Percentiles rank a stretch among this genome's conserved stretches.
These are phyloP conservation scores for Barbarea vulgaris DNA, from an alignment of 345 rosid species.

Conservation along the genomic window DNA sequence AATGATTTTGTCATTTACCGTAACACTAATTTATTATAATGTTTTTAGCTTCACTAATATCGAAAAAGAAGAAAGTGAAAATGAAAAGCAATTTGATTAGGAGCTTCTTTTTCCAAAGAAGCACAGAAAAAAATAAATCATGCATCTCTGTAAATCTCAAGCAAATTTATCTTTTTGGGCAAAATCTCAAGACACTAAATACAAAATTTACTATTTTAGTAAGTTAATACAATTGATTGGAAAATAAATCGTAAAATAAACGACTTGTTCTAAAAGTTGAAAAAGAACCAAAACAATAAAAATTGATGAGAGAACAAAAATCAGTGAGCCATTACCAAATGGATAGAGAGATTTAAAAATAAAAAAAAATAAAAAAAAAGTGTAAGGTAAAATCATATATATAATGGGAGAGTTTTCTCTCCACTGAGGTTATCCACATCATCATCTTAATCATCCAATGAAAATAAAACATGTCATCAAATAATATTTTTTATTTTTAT, in stretches of 20 bases:
- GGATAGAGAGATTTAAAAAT: background rate
- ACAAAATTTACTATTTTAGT: too few species aligned
- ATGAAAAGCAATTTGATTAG: conserved; percentile 36
- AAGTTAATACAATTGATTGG: background rate
- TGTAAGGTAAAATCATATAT: too few species aligned
- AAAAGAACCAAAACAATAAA: background rate
- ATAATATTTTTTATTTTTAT: too few species aligned
- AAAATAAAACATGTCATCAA: too few species aligned
- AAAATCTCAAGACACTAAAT: background rate
- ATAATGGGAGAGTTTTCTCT: too few species aligned
- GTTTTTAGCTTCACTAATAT: conserved; percentile 19
- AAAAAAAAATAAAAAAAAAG: too few species aligned
- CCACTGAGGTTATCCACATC: too few species aligned
- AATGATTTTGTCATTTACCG: conserved; percentile 17
- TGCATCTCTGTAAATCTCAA: conserved; percentile 4
- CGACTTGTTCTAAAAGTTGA: background rate
- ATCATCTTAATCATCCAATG: too few species aligned
- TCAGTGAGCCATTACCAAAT: background rate
- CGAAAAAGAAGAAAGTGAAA: conserved; percentile 37
- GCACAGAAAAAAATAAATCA: background rate
- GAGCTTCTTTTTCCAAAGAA: conserved; percentile 22
- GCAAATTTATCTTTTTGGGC: background rate
- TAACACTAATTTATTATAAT: background rate
- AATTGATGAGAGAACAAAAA: background rate
- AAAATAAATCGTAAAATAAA: background rate